These are phyloP conservation scores for Penicillium canariense DNA, from an alignment of 495 filamentous ascomycete species.

Conservation along the genomic window DNA sequence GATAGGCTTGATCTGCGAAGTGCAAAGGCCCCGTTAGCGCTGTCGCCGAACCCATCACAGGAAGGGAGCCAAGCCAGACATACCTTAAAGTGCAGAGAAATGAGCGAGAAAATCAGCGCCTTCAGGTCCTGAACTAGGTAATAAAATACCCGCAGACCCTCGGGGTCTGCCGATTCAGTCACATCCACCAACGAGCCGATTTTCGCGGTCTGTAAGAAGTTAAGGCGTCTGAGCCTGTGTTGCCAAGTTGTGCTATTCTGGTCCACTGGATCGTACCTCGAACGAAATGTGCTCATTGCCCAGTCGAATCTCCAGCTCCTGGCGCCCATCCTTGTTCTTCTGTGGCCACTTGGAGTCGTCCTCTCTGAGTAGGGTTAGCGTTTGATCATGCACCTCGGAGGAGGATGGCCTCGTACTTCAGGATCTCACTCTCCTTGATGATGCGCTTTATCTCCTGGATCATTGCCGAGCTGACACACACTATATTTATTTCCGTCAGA, in stretches of 20 bases:
- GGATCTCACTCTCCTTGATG: constrained; percentile 95
- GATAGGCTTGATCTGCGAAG: constrained; percentile 73
- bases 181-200: constrained; percentile 97
- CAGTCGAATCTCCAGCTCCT: constrained; percentile 92
- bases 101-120: constrained; percentile 93
- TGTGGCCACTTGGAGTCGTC: constrained; percentile 99
- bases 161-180: constrained; percentile 91
- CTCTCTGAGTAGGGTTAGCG: constrained; percentile 60
- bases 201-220: constrained; percentile 76
- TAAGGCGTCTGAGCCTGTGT: background rate
- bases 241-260: background rate
- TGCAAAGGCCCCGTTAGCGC: background rate
- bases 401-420: constrained; percentile 65
- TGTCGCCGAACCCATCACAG: background rate
- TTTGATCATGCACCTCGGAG: background rate
- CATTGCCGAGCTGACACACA: constrained; percentile 94
- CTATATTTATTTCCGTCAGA: constrained; percentile 48
- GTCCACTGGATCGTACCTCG: constrained; percentile 57
- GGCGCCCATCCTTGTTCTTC: constrained; percentile 98
- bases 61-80: background rate
- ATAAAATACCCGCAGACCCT: constrained; percentile 98
- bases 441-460: constrained; percentile 94
- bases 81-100: constrained; percentile 96
- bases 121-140: constrained; percentile 98
- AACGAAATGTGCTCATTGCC: constrained; percentile 98